Evolutionary conservation across 1,284 basidiomycete species (phyloP), one percentile per base, ranked within the genome.

Genomic region (Microbotryum saponariae): DNA sequence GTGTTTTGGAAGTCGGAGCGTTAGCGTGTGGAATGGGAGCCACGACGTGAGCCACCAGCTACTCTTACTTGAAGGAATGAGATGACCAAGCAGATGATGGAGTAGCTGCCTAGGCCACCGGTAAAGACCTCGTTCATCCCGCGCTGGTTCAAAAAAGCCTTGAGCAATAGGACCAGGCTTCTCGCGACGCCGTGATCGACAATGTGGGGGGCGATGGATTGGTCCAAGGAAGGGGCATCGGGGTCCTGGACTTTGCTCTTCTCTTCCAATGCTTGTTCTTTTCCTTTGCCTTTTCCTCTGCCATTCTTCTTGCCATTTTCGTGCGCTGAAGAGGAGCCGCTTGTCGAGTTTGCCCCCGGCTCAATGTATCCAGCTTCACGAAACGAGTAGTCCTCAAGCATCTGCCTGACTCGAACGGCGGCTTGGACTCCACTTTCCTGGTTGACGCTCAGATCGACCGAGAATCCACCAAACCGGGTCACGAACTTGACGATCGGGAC

Each of bases 91-190:
- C 91, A 94, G 59, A 97, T 92, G 67, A 97, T 90, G 65, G 88
- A 87, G 75, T 97, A 98, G 73, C 88, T 91, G 10, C 94, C 93
- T 20, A 99, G 76, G 0, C 96, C 94, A 12, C 96, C 94, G 0
- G 88, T 89, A 75, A 87, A 97, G 16, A 97, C 94, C 76, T 98
- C 94, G 75, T 97, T 97, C 90, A 97, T 90, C 29, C 84, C 85
- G 46, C 94, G 80, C 74, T 97, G 91, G 67, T 82, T 83, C 60
- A 98, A 80, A 75, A 97, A 94, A 6, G 87, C 83, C 77, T 98
- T 98, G 71, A 89, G 85, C 64, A 94, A 83, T 73, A 97, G 78
- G 29, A 93, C 85, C 44, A 97, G 83, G 61, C 66, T 67, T 44
- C 71, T 62, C n/a, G 73, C 72, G 25, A 68, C 69, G 20, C 66